Evolutionary conservation across 2,329 filamentous ascomycete genomes (phyloP), one percentile per base, ranked within the genome.

Genomic region (Aspergillus flavus): DNA sequence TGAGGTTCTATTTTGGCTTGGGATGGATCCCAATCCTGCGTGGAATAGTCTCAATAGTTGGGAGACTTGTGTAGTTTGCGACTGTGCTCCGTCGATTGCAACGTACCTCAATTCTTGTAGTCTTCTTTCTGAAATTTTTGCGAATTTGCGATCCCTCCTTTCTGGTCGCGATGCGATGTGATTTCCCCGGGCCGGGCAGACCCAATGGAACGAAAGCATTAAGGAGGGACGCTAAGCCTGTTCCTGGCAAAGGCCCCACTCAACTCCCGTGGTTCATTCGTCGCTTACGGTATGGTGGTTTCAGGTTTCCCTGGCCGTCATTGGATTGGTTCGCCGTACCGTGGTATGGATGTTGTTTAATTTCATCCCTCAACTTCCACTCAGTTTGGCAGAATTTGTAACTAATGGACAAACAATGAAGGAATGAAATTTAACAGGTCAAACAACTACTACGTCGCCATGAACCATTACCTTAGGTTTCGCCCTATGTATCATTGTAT

Each of bases 241-340:
- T 75, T 75, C 73, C 73, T 75, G 72, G 67, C 46, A 19, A 28
- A 54, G 28, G 61, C 60, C 57, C 68, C 69, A 69, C 64, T 12
- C 10, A 4, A 48, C 55, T 59, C 64, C 23, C 66, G 60, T 19
- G 39, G 39, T 41, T 41, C 39, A 41, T 62, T 63, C 62, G 41
- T 43, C 39, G 19, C 26, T 58, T 46, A 58, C 41, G 19, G 46
- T 53, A 59, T 50, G 45, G 45, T n/a, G 6, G 48, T 53, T 53
- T 53, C 48, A 53, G 26, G 16, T 34, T 48, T 48, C 23, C n/a
- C 21, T 26, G 21, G 12, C 12, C 4, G 45, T 26, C 45, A 48
- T 48, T 48, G 39, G 39, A 41, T 41, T 41, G 39, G 39, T n/a
- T 41, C 16, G 2, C 6, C 39, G 39, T 41, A n/a, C 39, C 39